These are phyloP conservation scores for Neurospora hispaniola DNA, from an alignment of 495 filamentous ascomycete genomes.

Conservation along the genomic window DNA sequence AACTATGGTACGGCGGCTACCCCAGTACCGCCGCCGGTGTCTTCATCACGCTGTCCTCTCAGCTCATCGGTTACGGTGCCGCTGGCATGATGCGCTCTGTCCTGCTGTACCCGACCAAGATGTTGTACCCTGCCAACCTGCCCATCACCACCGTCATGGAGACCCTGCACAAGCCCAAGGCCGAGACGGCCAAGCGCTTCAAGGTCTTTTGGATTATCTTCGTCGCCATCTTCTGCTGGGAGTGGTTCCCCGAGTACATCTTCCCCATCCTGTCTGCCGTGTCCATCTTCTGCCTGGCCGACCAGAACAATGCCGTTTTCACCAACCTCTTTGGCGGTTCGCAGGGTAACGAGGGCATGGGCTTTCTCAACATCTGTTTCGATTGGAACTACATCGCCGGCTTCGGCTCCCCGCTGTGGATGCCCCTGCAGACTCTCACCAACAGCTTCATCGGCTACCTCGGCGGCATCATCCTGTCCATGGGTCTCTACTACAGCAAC, in stretches of 20 bases:
- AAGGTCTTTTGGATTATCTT: constrained; percentile 34
- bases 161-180: constrained; percentile 26
- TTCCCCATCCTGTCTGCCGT: constrained; percentile 43
- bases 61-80: constrained; percentile 44
- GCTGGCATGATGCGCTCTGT: constrained; percentile 42
- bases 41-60: constrained; percentile 32
- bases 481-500: constrained; percentile 39
- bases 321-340: constrained; percentile 49
- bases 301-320: constrained; percentile 39
- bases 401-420: constrained; percentile 14
- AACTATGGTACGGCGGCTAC: constrained; percentile 34
- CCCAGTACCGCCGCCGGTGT: constrained; percentile 26
- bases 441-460: constrained; percentile 26
- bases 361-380: constrained; percentile 37
- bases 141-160: constrained; percentile 33
- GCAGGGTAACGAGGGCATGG: constrained; percentile 39
- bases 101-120: constrained; percentile 43
- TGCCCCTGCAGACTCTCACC: constrained; percentile 18
- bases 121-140: constrained; percentile 34
- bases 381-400: constrained; percentile 47
- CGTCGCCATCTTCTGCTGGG: constrained; percentile 32
- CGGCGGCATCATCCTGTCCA: constrained; percentile 31
- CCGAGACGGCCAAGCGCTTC: constrained; percentile 27
- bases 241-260: constrained; percentile 46
- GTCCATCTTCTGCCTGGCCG: constrained; percentile 47